Evolutionary conservation across 2,329 filamentous ascomycete genomes (phyloP).

Genomic region (Sporothrix pseudoabietina): DNA sequence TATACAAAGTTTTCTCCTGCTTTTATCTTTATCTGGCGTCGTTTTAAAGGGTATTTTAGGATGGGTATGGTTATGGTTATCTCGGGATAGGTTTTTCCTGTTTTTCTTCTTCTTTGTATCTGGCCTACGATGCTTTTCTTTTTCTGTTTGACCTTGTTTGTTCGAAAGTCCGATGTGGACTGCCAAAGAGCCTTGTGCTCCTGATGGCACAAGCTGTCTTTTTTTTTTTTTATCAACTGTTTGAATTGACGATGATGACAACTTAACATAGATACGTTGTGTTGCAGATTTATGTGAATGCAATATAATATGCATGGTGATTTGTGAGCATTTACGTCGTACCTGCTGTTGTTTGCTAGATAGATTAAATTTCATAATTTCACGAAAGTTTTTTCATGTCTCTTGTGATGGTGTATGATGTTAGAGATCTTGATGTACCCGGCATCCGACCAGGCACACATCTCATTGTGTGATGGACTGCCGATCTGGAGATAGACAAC

Average conservation of each 20-base stretch:
- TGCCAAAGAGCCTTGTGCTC: background rate
- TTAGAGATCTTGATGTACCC: background rate
- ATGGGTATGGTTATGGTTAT: background rate
- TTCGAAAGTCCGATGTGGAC: background rate
- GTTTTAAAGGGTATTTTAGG: conserved; percentile 9
- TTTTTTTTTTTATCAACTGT: background rate
- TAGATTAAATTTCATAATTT: background rate
- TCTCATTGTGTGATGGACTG: background rate
- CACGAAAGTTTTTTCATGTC: too few species aligned
- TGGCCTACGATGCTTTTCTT: background rate
- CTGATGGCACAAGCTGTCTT: background rate
- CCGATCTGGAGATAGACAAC: background rate
- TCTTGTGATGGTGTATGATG: background rate
- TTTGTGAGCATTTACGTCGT: background rate
- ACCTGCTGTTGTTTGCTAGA: background rate
- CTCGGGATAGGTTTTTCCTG: conserved; percentile 1
- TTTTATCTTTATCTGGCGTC: conserved; percentile 22
- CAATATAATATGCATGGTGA: background rate
- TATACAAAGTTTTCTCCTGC: conserved; percentile 20
- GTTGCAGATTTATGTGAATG: background rate
- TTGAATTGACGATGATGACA: conserved; percentile 28
- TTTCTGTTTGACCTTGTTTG: background rate
- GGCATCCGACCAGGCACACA: background rate
- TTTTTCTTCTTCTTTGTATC: background rate
- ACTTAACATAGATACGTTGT: background rate